Percentiles rank a stretch among this genome's conserved stretches.
Conservation (phyloP, 179 eudicot species). For the Spergularia azorica region DNA sequence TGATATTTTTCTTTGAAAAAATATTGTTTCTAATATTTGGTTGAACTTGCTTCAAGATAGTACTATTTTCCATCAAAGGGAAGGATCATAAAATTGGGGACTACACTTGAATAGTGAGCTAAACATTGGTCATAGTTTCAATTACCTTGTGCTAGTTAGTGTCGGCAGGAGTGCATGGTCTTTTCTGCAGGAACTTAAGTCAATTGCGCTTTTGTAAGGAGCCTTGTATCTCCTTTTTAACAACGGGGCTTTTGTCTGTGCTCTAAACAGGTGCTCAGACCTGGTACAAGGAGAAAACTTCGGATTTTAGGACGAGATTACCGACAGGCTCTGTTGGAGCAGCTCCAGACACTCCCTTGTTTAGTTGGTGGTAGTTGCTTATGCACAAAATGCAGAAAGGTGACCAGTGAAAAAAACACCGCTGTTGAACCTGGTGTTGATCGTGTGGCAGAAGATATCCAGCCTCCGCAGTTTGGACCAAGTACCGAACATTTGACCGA, state of each 20-base stretch:
- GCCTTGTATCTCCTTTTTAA: too few relatives aligned
- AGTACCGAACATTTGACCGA: conserved; percentile 13
- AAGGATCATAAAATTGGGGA: background rate
- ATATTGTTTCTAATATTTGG: too few relatives aligned
- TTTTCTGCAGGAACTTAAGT: background rate
- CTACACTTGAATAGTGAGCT: background rate
- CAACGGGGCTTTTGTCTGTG: background rate
- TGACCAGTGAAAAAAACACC: conserved; percentile 5
- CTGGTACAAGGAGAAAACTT: conserved; percentile 55
- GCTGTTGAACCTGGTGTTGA: conserved; percentile 12
- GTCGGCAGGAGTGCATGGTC: background rate
- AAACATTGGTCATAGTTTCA: background rate
- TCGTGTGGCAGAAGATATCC: conserved; percentile 11
- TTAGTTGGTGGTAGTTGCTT: conserved; percentile 62
- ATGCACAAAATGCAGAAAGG: conserved; percentile 46
- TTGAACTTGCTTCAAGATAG: conserved; percentile 1
- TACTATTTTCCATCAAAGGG: background rate
- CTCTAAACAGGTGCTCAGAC: conserved; percentile 57
- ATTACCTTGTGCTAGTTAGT: conserved; percentile 10
- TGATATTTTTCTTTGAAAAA: too few relatives aligned
- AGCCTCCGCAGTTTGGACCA: conserved; percentile 23
- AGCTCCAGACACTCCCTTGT: conserved; percentile 45
- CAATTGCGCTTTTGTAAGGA: background rate
- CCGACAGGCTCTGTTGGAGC: conserved; percentile 38
- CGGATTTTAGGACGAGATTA: conserved; percentile 51